phyloP scores from a whole-genome alignment of 176 grass and related monocot species.

The Pharus latifolius region DNA sequence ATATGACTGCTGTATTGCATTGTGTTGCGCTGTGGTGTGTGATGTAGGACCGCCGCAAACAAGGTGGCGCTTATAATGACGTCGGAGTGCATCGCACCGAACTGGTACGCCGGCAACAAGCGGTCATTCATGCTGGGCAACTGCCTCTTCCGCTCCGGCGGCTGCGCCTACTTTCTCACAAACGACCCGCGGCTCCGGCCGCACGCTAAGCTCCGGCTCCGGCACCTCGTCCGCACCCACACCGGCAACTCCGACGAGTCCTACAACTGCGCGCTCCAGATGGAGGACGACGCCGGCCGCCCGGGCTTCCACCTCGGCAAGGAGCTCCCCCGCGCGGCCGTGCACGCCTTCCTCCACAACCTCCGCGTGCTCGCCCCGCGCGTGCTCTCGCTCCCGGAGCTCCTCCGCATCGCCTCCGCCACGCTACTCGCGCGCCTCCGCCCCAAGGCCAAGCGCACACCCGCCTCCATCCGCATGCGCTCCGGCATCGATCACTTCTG shows the following conservation, averaged over 20 bases:
- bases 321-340: constrained; percentile 71
- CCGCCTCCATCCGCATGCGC: constrained; percentile 39
- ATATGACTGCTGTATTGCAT: no score
- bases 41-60: constrained; percentile 13
- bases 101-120: constrained; percentile 85
- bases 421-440: constrained; percentile 8
- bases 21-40: no score
- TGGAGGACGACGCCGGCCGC: constrained; percentile 61
- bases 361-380: constrained; percentile 51
- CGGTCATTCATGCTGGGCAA: constrained; percentile 85
- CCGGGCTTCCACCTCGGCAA: constrained; percentile 74
- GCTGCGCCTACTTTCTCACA: constrained; percentile 84
- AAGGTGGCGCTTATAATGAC: constrained; percentile 69
- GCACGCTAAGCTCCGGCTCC: constrained; percentile 48
- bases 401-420: constrained; percentile 30
- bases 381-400: constrained; percentile 53
- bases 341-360: constrained; percentile 64
- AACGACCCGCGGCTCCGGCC: constrained; percentile 25
- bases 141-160: constrained; percentile 94
- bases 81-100: constrained; percentile 84
- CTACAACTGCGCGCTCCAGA: constrained; percentile 78
- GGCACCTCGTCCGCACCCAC: constrained; percentile 73
- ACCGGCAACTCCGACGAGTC: constrained; percentile 62
- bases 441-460: background rate
- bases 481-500: constrained; percentile 76